These are phyloP conservation scores for Trypethelium eluteriae DNA, from an alignment of 495 filamentous ascomycete species.

Conservation along the genomic window DNA sequence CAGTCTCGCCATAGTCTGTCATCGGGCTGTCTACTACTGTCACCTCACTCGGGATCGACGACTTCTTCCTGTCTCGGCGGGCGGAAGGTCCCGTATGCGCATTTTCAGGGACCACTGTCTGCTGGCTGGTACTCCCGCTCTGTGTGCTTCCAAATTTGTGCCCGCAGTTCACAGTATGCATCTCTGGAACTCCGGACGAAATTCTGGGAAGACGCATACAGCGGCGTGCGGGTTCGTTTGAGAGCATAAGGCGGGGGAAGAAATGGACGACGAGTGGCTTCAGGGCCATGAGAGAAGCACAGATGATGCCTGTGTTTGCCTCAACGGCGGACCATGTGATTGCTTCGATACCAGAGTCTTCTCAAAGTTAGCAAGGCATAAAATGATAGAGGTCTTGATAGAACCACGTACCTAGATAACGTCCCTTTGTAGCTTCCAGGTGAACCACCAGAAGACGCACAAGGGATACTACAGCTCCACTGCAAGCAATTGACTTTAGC, in stretches of 20 bases:
- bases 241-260: constrained; percentile 28
- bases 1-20: neutral
- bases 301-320: constrained; percentile 36
- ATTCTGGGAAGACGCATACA: constrained; percentile 17
- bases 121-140: neutral
- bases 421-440: constrained; percentile 1
- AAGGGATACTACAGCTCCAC: constrained; percentile 2
- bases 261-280: constrained; percentile 28
- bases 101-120: neutral
- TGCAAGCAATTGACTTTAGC: neutral
- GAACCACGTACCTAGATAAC: constrained; percentile 8
- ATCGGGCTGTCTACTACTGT: neutral
- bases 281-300: constrained; percentile 33
- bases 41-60: neutral
- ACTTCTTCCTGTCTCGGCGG: neutral
- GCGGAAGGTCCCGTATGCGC: neutral
- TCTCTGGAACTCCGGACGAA: neutral
- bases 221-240: constrained; percentile 15
- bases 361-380: neutral
- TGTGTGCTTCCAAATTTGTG: neutral
- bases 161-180: too few species aligned
- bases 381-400: neutral
- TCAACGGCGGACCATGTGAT: constrained; percentile 34
- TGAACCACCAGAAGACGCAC: constrained; percentile 19
- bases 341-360: constrained; percentile 24